Base-by-base conservation (phyloP, 768 basidiomycete species). In the Sarcodon aspratus region DNA sequence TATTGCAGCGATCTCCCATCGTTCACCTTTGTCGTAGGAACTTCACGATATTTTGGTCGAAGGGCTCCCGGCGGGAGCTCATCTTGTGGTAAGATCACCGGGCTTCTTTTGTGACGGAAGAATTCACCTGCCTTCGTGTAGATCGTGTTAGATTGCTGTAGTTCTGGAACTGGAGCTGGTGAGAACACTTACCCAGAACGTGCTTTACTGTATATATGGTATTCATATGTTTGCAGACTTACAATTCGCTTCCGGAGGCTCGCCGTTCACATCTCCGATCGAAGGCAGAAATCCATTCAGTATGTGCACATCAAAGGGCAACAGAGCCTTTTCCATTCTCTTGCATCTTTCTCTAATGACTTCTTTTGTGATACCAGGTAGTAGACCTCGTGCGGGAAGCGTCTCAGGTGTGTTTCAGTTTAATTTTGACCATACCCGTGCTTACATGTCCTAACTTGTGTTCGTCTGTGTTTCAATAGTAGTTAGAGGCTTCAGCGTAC, bases 81-180 rank as follows among this genome's bases (percentile, higher is more conserved):
- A 48, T 21, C 42, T 60, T 15, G 46, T 56, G 13, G 61, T 61
- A 49, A 12, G 59, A 46, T 32, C 18, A 13, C 18, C 10, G 42
- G 35, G 40, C 13, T 6, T 42, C 6, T 2, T 42, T 27, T 42
- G 40, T 27, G 13, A 9, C 5, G 7, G 13, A 15, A 9, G 40
- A 42, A 13, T 42, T 5, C 17, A 11, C n/a, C 31, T 7, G 34
- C 27, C 27, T 13, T 5, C 17, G 17, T 45, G 27, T 18, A 63
- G 61, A 58, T 60, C 43, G 50, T 63, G 17, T 57, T 63, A 42
- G 61, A 63, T 46, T 59, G 56, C 38, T 63, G 61, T 36, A 59
- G 61, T 40, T 60, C 59, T 21, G 59, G 59, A 9, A 56, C 55
- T 0, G 55, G 46, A 12, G 52, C 55, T 17, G 57, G 57, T 58